Percentiles rank a stretch among this genome's conserved stretches.
Conservation (phyloP, 352 stramenopile genomes). For the Phytophthora niederhauseri region DNA sequence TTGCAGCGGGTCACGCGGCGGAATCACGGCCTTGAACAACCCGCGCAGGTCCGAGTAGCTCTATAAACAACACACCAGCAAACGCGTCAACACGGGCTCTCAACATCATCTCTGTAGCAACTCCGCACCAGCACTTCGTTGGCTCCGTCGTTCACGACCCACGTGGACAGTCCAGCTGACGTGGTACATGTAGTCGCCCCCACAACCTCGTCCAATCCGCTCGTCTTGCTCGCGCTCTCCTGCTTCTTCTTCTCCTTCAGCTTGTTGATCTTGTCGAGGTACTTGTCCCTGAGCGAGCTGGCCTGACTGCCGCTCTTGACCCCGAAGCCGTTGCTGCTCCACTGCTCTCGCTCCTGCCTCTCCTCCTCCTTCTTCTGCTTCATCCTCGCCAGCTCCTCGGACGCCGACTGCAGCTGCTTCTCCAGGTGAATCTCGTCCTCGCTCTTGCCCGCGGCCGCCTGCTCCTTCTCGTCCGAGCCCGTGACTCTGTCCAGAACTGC, state of each 20-base stretch:
- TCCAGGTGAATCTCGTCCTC: conserved; percentile 66
- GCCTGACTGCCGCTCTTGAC: conserved; percentile 9
- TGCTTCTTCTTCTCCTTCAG: conserved; percentile 65
- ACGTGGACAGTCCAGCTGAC: conserved; percentile 68
- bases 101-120: too few species aligned
- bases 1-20: conserved; percentile 52
- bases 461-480: conserved; percentile 31
- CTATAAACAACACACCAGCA: conserved; percentile 25
- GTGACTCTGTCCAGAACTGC: conserved; percentile 57
- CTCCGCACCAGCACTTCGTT: conserved; percentile 76
- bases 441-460: conserved; percentile 32
- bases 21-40: conserved; percentile 66
- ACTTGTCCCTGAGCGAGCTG: conserved; percentile 64
- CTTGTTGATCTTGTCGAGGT: conserved; percentile 74
- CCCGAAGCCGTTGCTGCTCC: conserved; percentile 22
- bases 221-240: conserved; percentile 2
- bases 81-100: too few species aligned
- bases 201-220: conserved; percentile 34
- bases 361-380: conserved; percentile 36
- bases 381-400: conserved; percentile 29
- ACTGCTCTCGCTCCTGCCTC: conserved; percentile 30
- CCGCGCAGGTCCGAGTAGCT: conserved; percentile 67
- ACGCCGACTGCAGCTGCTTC: conserved; percentile 56
- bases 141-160: conserved; percentile 71
- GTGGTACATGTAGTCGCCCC: conserved; percentile 31